Evolutionary conservation across 2,329 filamentous ascomycete species (phyloP).

Genomic region (Acephala macrosclerotiorum): DNA sequence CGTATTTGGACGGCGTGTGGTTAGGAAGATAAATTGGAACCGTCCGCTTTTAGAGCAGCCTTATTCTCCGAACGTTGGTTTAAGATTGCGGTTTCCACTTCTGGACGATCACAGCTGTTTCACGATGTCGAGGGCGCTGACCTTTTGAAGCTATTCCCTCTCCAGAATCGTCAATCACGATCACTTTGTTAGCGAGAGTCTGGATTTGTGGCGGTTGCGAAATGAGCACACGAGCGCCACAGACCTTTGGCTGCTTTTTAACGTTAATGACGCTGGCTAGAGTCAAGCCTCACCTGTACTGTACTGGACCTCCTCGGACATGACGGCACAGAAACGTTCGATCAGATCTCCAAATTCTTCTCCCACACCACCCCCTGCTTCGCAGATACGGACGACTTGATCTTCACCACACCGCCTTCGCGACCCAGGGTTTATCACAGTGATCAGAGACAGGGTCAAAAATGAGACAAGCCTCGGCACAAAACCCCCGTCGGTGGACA

Average conservation of each 20-base stretch:
- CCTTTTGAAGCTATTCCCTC: too few relatives aligned
- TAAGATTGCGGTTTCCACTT: constrained; percentile 5
- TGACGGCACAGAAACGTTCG: background rate
- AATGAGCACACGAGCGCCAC: background rate
- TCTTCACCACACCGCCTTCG: constrained; percentile 1
- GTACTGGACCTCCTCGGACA: background rate
- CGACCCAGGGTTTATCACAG: background rate
- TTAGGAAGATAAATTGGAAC: background rate
- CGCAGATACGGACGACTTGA: constrained; percentile 1
- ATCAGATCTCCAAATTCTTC: background rate
- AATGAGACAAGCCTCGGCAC: constrained; percentile 1
- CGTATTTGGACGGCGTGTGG: background rate
- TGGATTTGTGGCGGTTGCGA: background rate
- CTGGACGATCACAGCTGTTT: background rate
- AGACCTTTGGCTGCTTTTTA: background rate
- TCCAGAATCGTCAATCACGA: background rate
- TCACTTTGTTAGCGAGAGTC: background rate
- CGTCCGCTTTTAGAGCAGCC: background rate
- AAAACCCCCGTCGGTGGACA: background rate
- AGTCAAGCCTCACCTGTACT: background rate
- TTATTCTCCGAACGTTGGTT: constrained; percentile 9
- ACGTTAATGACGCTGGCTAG: background rate
- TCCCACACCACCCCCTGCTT: background rate
- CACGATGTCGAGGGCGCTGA: background rate
- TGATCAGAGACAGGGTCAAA: constrained; percentile 6